Evolutionary conservation across 371 early-diverging fungal species (phyloP).

Genomic region (Apophysomyces ossiformis): DNA sequence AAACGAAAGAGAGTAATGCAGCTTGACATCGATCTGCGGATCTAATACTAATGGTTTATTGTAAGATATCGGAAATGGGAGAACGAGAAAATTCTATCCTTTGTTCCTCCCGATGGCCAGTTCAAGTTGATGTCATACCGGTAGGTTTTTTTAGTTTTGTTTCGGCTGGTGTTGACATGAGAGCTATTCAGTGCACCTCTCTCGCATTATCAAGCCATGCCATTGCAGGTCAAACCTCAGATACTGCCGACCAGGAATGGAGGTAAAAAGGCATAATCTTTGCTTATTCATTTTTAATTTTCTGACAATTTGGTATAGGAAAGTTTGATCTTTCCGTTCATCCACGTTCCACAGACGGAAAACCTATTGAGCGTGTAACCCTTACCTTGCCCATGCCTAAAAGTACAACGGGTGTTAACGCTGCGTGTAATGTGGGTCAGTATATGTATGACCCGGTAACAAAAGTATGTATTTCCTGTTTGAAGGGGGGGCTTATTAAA

Average conservation of each 20-base stretch:
- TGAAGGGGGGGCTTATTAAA: too few relatives aligned
- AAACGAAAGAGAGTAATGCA: slow-evolving; percentile 14
- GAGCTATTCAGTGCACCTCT: slow-evolving; percentile 52
- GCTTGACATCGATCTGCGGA: not conserved
- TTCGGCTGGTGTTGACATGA: not conserved
- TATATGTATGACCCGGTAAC: slow-evolving; percentile 78
- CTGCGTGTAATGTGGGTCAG: slow-evolving; percentile 68
- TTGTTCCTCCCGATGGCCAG: slow-evolving; percentile 94
- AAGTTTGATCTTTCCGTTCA: slow-evolving; percentile 72
- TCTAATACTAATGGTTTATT: not conserved
- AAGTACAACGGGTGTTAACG: slow-evolving; percentile 59
- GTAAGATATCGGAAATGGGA: slow-evolving; percentile 75
- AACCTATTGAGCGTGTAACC: slow-evolving; percentile 68
- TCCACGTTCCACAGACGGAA: slow-evolving; percentile 70
- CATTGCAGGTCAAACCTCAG: slow-evolving; percentile 69
- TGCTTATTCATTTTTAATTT: not conserved
- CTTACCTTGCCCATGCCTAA: slow-evolving; percentile 69
- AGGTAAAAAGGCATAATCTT: slow-evolving; percentile 26
- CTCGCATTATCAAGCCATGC: slow-evolving; percentile 65
- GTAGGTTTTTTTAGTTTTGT: slow-evolving; percentile 30
- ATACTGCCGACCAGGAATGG: slow-evolving; percentile 56
- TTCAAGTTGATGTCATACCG: slow-evolving; percentile 88
- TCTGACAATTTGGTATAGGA: slow-evolving; percentile 31
- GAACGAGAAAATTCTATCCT: slow-evolving; percentile 79
- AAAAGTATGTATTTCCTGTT: slow-evolving; percentile 46